A percentile compares a stretch with the other conserved stretches of the same genome.
These are phyloP conservation scores for Fusarium sulawesiense DNA, from an alignment of 2,329 filamentous ascomycete species.

Conservation along the genomic window DNA sequence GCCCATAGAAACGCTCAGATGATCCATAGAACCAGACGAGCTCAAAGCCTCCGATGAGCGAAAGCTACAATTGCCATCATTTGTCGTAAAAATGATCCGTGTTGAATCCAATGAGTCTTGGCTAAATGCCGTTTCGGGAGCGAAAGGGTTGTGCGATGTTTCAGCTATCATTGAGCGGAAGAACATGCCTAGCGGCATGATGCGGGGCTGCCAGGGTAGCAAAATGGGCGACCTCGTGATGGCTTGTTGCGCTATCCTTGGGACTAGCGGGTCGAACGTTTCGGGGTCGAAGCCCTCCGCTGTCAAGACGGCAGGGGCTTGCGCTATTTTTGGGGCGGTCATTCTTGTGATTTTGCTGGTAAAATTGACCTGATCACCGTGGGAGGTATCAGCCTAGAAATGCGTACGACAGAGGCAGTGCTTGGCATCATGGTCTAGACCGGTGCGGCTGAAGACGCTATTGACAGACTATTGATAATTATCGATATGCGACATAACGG, in stretches of 20 bases:
- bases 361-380: no score
- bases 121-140: background rate
- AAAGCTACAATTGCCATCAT: background rate
- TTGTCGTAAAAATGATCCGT: background rate
- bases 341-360: no score
- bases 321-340: no score
- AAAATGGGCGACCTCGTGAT: background rate
- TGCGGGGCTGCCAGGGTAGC: background rate
- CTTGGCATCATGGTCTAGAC: no score
- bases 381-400: no score
- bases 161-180: background rate
- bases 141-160: background rate
- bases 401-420: no score
- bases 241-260: background rate
- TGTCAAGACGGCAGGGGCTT: no score
- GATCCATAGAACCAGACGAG: background rate
- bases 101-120: background rate
- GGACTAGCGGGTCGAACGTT: background rate
- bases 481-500: no score
- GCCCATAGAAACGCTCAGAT: background rate
- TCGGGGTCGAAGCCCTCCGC: no score
- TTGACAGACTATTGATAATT: no score
- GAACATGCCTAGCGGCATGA: background rate
- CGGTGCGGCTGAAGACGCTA: no score
- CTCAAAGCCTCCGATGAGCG: background rate